Evolutionary conservation across 805 yeast species (phyloP).

Genomic region (Saturnispora hagleri): DNA sequence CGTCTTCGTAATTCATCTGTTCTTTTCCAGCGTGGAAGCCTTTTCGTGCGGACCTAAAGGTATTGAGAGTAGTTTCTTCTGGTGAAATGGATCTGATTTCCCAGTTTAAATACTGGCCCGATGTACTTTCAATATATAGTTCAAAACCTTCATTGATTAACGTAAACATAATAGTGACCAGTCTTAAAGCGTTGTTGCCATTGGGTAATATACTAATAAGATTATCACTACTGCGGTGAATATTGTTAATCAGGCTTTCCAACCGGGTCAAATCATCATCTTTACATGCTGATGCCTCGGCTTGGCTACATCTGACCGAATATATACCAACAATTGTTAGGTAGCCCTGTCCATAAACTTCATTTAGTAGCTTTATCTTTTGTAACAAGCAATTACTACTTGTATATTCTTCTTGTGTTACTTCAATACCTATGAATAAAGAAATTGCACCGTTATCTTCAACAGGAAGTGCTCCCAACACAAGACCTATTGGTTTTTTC

Average conservation of each 20-base stretch:
- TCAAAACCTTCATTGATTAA: background rate
- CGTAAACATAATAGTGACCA: background rate
- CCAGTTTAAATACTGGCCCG: background rate
- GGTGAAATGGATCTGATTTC: background rate
- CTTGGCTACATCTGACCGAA: background rate
- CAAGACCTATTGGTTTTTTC: constrained; percentile 2
- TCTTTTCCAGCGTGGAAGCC: background rate
- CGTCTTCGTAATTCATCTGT: background rate
- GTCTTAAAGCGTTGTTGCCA: background rate
- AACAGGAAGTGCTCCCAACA: constrained; percentile 8
- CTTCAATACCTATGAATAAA: constrained; percentile 8
- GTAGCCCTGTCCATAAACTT: constrained; percentile 17
- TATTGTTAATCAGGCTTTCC: background rate
- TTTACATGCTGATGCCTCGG: background rate
- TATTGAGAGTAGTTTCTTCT: constrained; percentile 1
- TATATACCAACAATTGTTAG: constrained; percentile 21
- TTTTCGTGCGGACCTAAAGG: background rate
- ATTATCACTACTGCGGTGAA: background rate
- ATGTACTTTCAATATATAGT: background rate
- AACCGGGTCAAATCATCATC: background rate
- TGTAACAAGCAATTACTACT: background rate
- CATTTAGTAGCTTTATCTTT: constrained; percentile 14
- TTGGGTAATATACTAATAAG: background rate
- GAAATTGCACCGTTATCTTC: background rate
- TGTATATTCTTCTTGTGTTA: constrained; percentile 1